Base-by-base conservation (phyloP, 495 filamentous ascomycete species). In the Aspergillus steynii region DNA sequence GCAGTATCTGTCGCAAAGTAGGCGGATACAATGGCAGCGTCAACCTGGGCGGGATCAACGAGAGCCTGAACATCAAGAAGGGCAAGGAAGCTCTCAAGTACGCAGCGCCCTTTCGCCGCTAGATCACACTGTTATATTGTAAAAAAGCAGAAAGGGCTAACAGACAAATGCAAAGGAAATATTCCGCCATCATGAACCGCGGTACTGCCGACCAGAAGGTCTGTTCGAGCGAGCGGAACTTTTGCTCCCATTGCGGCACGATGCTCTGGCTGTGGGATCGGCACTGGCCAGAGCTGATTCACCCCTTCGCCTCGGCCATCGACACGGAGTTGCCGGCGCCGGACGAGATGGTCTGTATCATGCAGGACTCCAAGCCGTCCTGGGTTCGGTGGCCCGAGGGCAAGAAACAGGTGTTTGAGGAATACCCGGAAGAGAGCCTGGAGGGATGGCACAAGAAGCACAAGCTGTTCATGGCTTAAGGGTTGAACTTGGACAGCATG, bases 281-380 rank as follows among this genome's bases (percentile, higher is more conserved):
- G 31, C 71, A 77, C 28, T 85, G 79, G 81, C 81, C 82, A 6
- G 82, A 85, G 60, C 55, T 85, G 54, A 82, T 84, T 59, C 82
- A 84, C 64, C 83, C 82, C 0, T 85, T 85, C 70, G 79, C 82
- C 1, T 78, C 81, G 25, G 83, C 82, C 49, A 84, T 85, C 58
- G 83, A 85, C 68, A 81, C 81, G 4, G 75, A 80, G 29, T 53
- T 85, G 61, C 81, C 80, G 1, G 72, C 66, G 15, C 81, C 83
- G 1, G 76, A 78, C 34, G 78, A 81, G 65, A 85, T 84, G 80
- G 74, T 82, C 53, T 85, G 82, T 63, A 69, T 83, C 14, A 77
- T 75, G 75, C 72, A 57, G 20, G 61, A 69, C 32, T 82, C 75
- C 29, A 85, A 83, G 66, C 80, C 81, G 27, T 68, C 69, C 5